Evolutionary conservation across 306 rosid species (phyloP).

Genomic region (Cicer cuneatum): DNA sequence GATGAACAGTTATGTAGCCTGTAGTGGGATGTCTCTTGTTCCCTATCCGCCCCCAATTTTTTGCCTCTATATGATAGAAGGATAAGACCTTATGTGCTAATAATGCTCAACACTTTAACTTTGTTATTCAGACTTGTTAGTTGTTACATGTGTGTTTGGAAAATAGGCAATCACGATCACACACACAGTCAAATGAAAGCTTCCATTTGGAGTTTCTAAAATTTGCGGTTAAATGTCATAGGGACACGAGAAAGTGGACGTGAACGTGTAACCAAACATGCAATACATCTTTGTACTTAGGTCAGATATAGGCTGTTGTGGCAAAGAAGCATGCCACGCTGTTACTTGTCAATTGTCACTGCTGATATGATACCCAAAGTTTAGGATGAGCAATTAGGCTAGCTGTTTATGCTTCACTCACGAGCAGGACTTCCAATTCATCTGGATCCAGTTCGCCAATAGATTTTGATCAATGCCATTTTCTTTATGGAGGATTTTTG

Average conservation of each 20-base stretch:
- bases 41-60: background rate
- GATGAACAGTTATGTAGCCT: no score
- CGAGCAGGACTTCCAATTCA: background rate
- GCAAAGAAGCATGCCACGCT: conserved; percentile 13
- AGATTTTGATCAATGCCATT: conserved; percentile 6
- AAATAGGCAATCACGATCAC: no score
- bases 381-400: background rate
- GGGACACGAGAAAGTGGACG: no score
- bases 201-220: no score
- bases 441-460: background rate
- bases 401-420: no score
- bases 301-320: background rate
- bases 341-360: background rate
- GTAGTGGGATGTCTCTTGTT: no score
- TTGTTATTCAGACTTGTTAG: background rate
- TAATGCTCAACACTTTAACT: background rate
- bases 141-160: no score
- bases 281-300: background rate
- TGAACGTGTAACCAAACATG: no score
- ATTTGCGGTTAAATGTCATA: no score
- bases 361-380: background rate
- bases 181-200: no score
- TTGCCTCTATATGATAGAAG: background rate
- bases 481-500: background rate
- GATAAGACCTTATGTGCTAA: background rate